Conservation (phyloP, 306 rosid genomes). For the Lupinus albus region DNA sequence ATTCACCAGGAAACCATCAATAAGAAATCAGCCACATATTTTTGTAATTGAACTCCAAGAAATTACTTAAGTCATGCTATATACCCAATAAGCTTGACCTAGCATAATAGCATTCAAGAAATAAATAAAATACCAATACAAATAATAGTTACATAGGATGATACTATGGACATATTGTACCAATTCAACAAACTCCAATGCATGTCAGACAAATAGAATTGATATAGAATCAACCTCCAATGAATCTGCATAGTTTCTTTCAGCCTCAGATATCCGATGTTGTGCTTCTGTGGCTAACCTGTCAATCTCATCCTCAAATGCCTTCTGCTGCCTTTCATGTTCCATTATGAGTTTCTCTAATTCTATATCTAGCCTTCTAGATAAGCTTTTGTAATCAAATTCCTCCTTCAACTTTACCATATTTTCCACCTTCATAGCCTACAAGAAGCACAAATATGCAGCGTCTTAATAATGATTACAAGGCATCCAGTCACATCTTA, state of each 20-base stretch:
- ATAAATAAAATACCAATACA: conserved; percentile 21
- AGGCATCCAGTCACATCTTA: conserved; percentile 29
- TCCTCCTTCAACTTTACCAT: conserved; percentile 96
- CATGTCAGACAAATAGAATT: conserved; percentile 30
- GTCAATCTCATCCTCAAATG: conserved; percentile 83
- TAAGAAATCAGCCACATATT: conserved; percentile 30
- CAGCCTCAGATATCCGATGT: conserved; percentile 70
- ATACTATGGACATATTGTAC: conserved; percentile 18
- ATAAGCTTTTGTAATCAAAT: conserved; percentile 93
- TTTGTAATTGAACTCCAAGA: conserved; percentile 31
- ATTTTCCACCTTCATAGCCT: conserved; percentile 99
- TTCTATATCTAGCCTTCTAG: conserved; percentile 86
- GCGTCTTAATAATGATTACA: conserved; percentile 38
- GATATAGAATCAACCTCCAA: conserved; percentile 67
- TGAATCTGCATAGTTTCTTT: conserved; percentile 68
- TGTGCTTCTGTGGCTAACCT: conserved; percentile 72
- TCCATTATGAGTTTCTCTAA: conserved; percentile 90
- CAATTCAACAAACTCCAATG: conserved; percentile 11
- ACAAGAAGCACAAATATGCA: conserved; percentile 38
- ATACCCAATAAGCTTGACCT: conserved; percentile 15
- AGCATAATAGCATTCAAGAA: conserved; percentile 24
- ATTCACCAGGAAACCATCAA: conserved; percentile 31
- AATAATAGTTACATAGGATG: conserved; percentile 22
- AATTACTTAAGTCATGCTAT: conserved; percentile 19
- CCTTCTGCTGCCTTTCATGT: conserved; percentile 97